phyloP scores from a whole-genome alignment of 345 rosid species.

The Citrus medica region DNA sequence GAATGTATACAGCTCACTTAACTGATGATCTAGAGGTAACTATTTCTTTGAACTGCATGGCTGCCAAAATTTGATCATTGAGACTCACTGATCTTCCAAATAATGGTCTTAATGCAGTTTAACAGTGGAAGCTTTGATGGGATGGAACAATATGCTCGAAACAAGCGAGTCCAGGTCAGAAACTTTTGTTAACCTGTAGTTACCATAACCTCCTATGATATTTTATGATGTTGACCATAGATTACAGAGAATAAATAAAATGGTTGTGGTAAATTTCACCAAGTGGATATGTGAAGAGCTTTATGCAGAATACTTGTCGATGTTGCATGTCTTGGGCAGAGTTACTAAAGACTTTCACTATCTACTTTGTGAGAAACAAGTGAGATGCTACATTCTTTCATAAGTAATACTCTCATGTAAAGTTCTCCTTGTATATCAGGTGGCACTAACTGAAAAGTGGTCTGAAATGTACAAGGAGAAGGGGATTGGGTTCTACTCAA shows the following conservation, averaged over 20 bases:
- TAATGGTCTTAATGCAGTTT: constrained; percentile 43
- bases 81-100: neutral
- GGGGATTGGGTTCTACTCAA: constrained; percentile 79
- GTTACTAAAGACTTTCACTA: neutral
- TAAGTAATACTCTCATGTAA: neutral
- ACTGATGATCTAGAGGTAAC: constrained; percentile 76
- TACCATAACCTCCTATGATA: neutral
- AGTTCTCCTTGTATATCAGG: constrained; percentile 33
- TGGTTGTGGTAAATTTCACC: neutral
- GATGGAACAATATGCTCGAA: constrained; percentile 68
- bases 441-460: constrained; percentile 82
- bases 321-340: neutral
- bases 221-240: neutral
- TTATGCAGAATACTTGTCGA: neutral
- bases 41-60: neutral
- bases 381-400: neutral
- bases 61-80: neutral
- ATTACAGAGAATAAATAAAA: neutral
- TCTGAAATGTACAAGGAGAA: constrained; percentile 59
- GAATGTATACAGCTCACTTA: constrained; percentile 80
- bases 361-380: neutral
- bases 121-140: constrained; percentile 54
- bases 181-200: neutral
- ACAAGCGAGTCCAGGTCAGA: constrained; percentile 83
- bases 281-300: neutral